Base-by-base conservation (phyloP, 169 alveolate species). In the Blepharisma undulans region DNA sequence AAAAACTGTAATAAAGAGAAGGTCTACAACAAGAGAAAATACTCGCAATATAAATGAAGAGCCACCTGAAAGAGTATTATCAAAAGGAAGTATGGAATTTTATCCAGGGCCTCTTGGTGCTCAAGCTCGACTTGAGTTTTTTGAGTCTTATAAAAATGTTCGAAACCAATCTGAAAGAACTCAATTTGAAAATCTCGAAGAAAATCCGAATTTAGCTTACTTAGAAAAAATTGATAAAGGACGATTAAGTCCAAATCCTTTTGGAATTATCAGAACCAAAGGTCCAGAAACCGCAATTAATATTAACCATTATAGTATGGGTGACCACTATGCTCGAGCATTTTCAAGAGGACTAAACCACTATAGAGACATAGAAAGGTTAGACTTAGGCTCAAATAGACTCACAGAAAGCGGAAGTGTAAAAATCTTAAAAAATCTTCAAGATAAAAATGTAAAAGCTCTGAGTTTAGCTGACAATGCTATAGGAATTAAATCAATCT, bases 51-150 rank as follows among this genome's bases (percentile, higher is more conserved):
- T 48, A 1, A 48, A 10, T 12, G 66, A 48, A 48, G 66, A 48
- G 7, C 66, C 66, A 10, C 66, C 66, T 48, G 66, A 48, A 48
- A 48, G 66, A 48, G 21, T 10, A 48, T 72, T 72, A 25, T 25
- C 34, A 10, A 79, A n/a, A n/a, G 87, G 87, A 25, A 29, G 87
- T 10, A 84, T 84, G 74, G 89, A 84, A 60, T n/a, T 76, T 36
- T 84, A 84, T 76, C 32, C 22, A 16, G 89, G 89, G 2, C 78
- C 91, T 2, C 29, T 86, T 61, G 91, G 91, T 25, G 32, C 91
- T 1, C 27, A 22, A 21, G 91, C 91, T 0, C 18, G 36, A 25
- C 29, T 72, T 16, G 84, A 86, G 12, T 86, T 25, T 72, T 66
- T 30, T 10, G 74, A 86, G 10, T 25, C 81, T 1, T 86, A 71